Conservation (phyloP, 1,284 basidiomycete genomes). For the Ceratobasidium sp. region DNA sequence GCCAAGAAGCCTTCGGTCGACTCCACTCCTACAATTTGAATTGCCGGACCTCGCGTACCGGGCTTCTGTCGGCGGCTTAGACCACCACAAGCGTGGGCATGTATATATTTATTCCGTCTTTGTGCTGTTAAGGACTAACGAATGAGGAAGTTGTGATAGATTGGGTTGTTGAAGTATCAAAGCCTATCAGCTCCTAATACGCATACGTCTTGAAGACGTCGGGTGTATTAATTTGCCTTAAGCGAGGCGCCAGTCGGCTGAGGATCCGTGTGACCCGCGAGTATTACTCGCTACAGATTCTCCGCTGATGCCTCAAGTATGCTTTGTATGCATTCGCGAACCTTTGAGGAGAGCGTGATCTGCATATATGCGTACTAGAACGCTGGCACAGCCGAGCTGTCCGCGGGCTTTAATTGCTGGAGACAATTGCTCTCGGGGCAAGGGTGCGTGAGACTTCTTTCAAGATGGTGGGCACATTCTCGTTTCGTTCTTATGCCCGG, state of each 20-base stretch:
- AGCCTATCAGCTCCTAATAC: background rate
- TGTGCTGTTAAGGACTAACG: background rate
- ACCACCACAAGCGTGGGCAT: background rate
- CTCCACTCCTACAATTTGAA: background rate
- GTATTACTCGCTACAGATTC: background rate
- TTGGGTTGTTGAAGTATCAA: background rate
- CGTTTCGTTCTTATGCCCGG: no score
- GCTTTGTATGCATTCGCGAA: background rate
- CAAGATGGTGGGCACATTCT: no score
- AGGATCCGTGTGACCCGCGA: background rate
- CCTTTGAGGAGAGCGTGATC: background rate
- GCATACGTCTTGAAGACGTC: background rate
- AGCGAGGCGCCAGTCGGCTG: no score
- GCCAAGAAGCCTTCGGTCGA: background rate
- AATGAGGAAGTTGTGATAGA: no score
- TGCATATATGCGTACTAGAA: background rate
- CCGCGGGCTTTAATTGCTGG: no score
- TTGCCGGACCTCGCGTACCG: background rate
- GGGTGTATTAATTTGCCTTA: background rate
- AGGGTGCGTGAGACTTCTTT: no score
- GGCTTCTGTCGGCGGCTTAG: constrained; percentile 36
- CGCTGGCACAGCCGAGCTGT: background rate
- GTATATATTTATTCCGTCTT: background rate
- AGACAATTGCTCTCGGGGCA: no score
- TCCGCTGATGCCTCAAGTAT: background rate